These are phyloP conservation scores for Fusarium sp. DNA, from an alignment of 2,329 filamentous ascomycete species.

Conservation along the genomic window DNA sequence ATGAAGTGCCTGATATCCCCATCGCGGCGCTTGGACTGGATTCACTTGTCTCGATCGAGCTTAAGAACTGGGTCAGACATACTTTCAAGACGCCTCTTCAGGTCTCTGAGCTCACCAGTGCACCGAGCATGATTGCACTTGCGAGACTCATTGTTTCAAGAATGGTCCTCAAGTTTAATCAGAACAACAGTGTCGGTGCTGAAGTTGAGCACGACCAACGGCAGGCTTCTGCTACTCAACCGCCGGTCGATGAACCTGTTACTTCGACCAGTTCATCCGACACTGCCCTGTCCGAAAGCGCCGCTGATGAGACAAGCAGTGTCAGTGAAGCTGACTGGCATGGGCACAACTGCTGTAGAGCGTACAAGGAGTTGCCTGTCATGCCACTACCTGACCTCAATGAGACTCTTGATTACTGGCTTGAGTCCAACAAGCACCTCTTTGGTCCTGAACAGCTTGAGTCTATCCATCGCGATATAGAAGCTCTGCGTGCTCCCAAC, in stretches of 20 bases:
- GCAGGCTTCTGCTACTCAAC: neutral
- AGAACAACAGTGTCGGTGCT: neutral
- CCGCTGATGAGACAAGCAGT: neutral
- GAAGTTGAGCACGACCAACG: neutral
- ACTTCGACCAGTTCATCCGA: neutral
- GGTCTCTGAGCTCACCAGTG: constrained; percentile 5
- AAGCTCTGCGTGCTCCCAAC: neutral
- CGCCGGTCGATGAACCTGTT: neutral
- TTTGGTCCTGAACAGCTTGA: neutral
- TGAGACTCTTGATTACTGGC: constrained; percentile 10
- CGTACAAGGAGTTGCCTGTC: neutral
- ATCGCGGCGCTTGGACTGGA: constrained; percentile 2
- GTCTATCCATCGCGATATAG: neutral
- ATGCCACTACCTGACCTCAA: constrained; percentile 1
- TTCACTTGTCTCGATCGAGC: constrained; percentile 6
- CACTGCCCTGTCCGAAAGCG: neutral
- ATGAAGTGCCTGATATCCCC: constrained; percentile 4
- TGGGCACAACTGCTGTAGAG: neutral
- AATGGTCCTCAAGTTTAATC: neutral
- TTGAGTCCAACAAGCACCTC: neutral
- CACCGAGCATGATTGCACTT: constrained; percentile 1
- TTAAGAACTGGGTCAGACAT: constrained; percentile 11
- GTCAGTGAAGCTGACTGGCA: neutral
- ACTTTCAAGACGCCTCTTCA: constrained; percentile 8
- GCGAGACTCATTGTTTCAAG: neutral